A percentile compares a stretch with the other conserved stretches of the same genome.
These are phyloP conservation scores for Phytopythium kandeliae DNA, from an alignment of 352 stramenopile species.

Conservation along the genomic window DNA sequence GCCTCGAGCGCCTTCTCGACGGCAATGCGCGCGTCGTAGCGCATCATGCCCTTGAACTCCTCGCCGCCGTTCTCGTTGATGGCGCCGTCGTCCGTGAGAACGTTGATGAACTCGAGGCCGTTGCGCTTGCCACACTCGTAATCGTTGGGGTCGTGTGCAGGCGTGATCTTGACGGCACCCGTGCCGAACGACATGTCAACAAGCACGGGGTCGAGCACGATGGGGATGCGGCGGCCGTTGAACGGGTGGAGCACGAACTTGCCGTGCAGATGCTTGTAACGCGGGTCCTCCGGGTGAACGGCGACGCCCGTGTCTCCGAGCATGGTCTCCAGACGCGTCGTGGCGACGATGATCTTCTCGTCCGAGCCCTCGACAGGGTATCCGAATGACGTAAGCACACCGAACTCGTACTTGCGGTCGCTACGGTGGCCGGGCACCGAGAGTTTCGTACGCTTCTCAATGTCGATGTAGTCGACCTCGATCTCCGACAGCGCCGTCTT, in stretches of 20 bases:
- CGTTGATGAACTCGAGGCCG: slow-evolving; percentile 96
- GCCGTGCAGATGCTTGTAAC: slow-evolving; percentile 98
- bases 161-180: slow-evolving; percentile 99
- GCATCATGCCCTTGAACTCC: slow-evolving; percentile 83
- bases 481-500: slow-evolving; percentile 96
- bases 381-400: slow-evolving; percentile 96
- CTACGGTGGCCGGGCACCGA: slow-evolving; percentile 95
- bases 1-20: slow-evolving; percentile 92
- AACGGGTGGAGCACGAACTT: slow-evolving; percentile 99
- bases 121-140: slow-evolving; percentile 97
- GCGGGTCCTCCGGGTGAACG: slow-evolving; percentile 97
- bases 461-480: slow-evolving; percentile 98
- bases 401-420: slow-evolving; percentile 98
- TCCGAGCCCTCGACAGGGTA: slow-evolving; percentile 93
- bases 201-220: slow-evolving; percentile 93
- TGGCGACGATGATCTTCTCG: slow-evolving; percentile 78
- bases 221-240: slow-evolving; percentile 95
- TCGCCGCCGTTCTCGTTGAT: slow-evolving; percentile 94
- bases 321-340: slow-evolving; percentile 99
- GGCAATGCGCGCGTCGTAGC: slow-evolving; percentile 85
- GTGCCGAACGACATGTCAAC: slow-evolving; percentile 99
- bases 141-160: slow-evolving; percentile 98
- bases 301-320: slow-evolving; percentile 97
- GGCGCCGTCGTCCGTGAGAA: slow-evolving; percentile 95
- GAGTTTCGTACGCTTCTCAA: slow-evolving; percentile 95